Conservation (phyloP, 2,329 filamentous ascomycete species). For the Pseudogymnoascus sp. region DNA sequence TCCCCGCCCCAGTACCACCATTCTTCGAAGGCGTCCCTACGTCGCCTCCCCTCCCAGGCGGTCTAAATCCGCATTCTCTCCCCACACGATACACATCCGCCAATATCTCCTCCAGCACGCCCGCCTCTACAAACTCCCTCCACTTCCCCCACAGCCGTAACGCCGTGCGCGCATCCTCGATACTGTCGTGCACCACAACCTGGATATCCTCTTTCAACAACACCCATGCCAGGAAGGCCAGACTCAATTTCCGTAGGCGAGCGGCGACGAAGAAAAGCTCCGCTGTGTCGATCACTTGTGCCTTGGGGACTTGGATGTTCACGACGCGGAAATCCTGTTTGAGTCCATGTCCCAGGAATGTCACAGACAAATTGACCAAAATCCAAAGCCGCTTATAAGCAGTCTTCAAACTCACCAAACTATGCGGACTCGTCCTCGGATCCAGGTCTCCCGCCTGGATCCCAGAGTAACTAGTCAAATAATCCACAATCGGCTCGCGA, state of each 20-base stretch:
- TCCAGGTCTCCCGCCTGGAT: conserved; percentile 82
- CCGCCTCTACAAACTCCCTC: conserved; percentile 78
- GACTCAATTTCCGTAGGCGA: conserved; percentile 75
- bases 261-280: conserved; percentile 79
- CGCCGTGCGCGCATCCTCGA: conserved; percentile 89
- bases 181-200: conserved; percentile 82
- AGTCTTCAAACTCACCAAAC: conserved; percentile 76
- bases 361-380: conserved; percentile 83
- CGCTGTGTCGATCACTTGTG: conserved; percentile 89
- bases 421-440: conserved; percentile 65
- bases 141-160: conserved; percentile 84
- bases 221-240: conserved; percentile 86
- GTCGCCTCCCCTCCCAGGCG: conserved; percentile 30
- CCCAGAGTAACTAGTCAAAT: conserved; percentile 88
- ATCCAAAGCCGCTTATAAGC: conserved; percentile 99
- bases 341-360: conserved; percentile 88
- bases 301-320: conserved; percentile 88
- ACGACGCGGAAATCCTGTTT: conserved; percentile 96
- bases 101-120: conserved; percentile 72
- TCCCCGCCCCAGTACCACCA: background rate
- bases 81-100: conserved; percentile 73
- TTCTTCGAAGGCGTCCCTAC: background rate
- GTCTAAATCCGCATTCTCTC: conserved; percentile 48
- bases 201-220: conserved; percentile 93
- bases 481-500: conserved; percentile 86